Conservation (phyloP, 306 rosid species). For the Delonix regia region DNA sequence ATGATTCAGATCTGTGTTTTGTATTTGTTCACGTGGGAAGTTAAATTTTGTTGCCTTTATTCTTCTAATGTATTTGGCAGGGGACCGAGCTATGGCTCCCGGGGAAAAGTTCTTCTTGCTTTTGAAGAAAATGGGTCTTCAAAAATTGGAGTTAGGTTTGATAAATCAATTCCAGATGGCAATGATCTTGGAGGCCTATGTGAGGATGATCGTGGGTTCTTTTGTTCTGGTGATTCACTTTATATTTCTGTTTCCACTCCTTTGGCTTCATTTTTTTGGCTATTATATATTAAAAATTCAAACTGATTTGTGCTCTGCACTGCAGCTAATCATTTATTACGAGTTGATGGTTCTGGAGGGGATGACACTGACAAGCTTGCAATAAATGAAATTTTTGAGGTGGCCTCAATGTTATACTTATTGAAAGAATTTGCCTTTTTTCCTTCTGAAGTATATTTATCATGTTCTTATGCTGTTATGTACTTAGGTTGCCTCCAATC, state of each 20-base stretch:
- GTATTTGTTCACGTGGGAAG: background rate
- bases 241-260: conserved; percentile 8
- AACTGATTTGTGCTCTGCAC: conserved; percentile 25
- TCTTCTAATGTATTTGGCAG: conserved; percentile 49
- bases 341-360: conserved; percentile 72
- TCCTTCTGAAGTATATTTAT: conserved; percentile 34
- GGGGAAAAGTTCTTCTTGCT: conserved; percentile 86
- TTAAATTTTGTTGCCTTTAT: conserved; percentile 20
- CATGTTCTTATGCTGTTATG: conserved; percentile 11
- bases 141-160: conserved; percentile 97
- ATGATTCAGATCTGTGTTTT: conserved; percentile 1
- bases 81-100: conserved; percentile 86
- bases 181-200: conserved; percentile 95
- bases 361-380: conserved; percentile 84
- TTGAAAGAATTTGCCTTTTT: conserved; percentile 15
- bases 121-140: conserved; percentile 88
- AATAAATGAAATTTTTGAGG: conserved; percentile 89
- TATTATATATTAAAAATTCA: background rate
- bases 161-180: conserved; percentile 90
- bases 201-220: conserved; percentile 88
- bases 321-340: conserved; percentile 76
- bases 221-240: conserved; percentile 76
- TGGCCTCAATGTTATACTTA: conserved; percentile 31
- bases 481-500: conserved; percentile 66
- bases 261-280: conserved; percentile 17